Percentiles rank a stretch among this genome's conserved stretches.
These are phyloP conservation scores for Mediolabrus comicus DNA, from an alignment of 108 stramenopile species.

Conservation along the genomic window DNA sequence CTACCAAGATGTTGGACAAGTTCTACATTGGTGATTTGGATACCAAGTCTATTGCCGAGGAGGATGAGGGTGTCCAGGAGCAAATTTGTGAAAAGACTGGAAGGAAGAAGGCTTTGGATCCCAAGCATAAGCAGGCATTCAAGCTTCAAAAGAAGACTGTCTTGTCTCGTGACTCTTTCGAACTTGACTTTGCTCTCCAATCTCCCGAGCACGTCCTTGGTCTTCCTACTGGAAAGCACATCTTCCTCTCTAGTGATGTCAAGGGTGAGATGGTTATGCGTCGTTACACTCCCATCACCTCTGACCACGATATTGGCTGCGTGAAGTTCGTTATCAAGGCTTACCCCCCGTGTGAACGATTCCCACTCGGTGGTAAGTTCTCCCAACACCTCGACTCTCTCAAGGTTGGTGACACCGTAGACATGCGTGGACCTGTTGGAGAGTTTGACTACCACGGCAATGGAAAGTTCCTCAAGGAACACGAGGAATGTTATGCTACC, in stretches of 20 bases:
- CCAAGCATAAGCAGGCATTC: conserved; percentile 84
- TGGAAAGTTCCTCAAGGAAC: conserved; percentile 84
- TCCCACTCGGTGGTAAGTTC: conserved; percentile 96
- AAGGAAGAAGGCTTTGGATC: conserved; percentile 79
- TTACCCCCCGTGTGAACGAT: conserved; percentile 79
- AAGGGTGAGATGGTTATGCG: conserved; percentile 84
- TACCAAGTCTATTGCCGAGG: conserved; percentile 25
- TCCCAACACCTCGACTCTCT: conserved; percentile 89
- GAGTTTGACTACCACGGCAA: conserved; percentile 92
- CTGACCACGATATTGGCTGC: conserved; percentile 90
- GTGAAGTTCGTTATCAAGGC: conserved; percentile 99
- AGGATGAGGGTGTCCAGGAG: conserved; percentile 47
- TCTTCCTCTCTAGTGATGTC: conserved; percentile 86
- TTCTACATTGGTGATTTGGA: conserved; percentile 94
- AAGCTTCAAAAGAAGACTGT: conserved; percentile 84
- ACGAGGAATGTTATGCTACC: conserved; percentile 57
- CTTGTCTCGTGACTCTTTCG: conserved; percentile 90
- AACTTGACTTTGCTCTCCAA: conserved; percentile 93
- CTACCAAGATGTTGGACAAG: conserved; percentile 89
- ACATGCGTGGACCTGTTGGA: conserved; percentile 90
- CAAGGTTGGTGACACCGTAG: conserved; percentile 87
- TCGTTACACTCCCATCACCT: conserved; percentile 94
- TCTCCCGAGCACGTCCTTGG: conserved; percentile 89
- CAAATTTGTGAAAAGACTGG: conserved; percentile 45
- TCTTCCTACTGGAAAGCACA: conserved; percentile 96